These are phyloP conservation scores for Backusella liffmaniae DNA, from an alignment of 192 early-diverging fungal species.

Conservation along the genomic window DNA sequence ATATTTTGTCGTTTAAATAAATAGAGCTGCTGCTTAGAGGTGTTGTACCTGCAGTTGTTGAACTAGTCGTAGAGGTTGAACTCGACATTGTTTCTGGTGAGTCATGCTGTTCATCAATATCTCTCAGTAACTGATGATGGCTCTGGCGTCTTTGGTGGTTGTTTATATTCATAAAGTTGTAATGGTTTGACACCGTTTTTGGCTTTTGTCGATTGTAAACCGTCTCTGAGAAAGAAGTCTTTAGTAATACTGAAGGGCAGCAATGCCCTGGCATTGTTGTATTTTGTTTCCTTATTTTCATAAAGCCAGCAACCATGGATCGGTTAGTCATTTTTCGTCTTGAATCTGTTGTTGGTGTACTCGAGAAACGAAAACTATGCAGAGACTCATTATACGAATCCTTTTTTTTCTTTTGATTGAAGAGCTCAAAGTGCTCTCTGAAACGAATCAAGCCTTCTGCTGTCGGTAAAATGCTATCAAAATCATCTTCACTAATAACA, in stretches of 20 bases:
- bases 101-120: not conserved
- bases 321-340: not conserved
- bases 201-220: not conserved
- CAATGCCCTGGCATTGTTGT: slow-evolving; percentile 1
- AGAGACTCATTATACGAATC: slow-evolving; percentile 9
- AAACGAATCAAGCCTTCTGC: slow-evolving; percentile 12
- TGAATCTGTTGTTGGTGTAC: not conserved
- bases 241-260: not conserved
- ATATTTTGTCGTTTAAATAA: slow-evolving; percentile 44
- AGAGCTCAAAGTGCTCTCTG: not conserved
- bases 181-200: not conserved
- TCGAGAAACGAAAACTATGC: slow-evolving; percentile 17
- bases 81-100: slow-evolving; percentile 3
- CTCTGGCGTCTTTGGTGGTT: not conserved
- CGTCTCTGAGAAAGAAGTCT: not conserved
- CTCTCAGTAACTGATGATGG: not conserved
- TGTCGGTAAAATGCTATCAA: slow-evolving; percentile 10
- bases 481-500: not conserved
- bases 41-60: not conserved
- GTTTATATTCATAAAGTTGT: not conserved
- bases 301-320: not conserved
- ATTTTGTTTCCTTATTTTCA: not conserved
- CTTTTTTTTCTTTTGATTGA: slow-evolving; percentile 1
- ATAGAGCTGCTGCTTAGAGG: slow-evolving; percentile 37
- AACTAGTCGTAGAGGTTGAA: not conserved